phyloP scores from a whole-genome alignment of 2,329 filamentous ascomycete genomes.

The Aspergillus brasiliensis region DNA sequence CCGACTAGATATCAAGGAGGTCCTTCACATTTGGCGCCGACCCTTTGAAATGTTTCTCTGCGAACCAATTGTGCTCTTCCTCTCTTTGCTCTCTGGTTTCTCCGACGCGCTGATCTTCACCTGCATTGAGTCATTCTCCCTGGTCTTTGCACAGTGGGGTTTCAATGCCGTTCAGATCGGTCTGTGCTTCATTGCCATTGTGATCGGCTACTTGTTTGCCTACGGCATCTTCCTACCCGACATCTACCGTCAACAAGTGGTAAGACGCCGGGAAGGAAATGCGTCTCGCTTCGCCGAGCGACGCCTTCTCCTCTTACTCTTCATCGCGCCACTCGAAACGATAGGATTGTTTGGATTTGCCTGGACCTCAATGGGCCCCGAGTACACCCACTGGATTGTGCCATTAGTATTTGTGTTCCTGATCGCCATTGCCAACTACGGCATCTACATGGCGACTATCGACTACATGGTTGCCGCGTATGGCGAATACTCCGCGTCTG shows the following conservation, averaged over 20 bases:
- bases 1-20: slow-evolving; percentile 50
- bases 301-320: slow-evolving; percentile 67
- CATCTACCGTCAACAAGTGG: slow-evolving; percentile 46
- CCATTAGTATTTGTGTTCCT: slow-evolving; percentile 66
- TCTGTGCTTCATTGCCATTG: slow-evolving; percentile 35
- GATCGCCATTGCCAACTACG: slow-evolving; percentile 73
- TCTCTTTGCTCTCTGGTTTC: slow-evolving; percentile 73
- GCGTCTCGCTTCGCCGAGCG: slow-evolving; percentile 61
- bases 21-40: slow-evolving; percentile 56
- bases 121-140: slow-evolving; percentile 70
- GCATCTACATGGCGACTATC: slow-evolving; percentile 75
- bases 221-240: slow-evolving; percentile 57
- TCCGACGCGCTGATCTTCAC: slow-evolving; percentile 76
- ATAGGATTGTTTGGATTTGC: slow-evolving; percentile 72
- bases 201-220: slow-evolving; percentile 58
- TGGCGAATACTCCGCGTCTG: slow-evolving; percentile 71
- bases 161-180: slow-evolving; percentile 24
- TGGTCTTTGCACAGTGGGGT: slow-evolving; percentile 51
- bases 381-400: slow-evolving; percentile 67
- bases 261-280: slow-evolving; percentile 46
- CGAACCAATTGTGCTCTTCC: slow-evolving; percentile 71
- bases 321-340: slow-evolving; percentile 60
- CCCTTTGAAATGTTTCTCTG: slow-evolving; percentile 74
- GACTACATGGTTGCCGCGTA: slow-evolving; percentile 78
- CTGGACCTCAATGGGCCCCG: slow-evolving; percentile 67